phyloP scores from a whole-genome alignment of 148 eudicot species.

The Linanthus parryae region DNA sequence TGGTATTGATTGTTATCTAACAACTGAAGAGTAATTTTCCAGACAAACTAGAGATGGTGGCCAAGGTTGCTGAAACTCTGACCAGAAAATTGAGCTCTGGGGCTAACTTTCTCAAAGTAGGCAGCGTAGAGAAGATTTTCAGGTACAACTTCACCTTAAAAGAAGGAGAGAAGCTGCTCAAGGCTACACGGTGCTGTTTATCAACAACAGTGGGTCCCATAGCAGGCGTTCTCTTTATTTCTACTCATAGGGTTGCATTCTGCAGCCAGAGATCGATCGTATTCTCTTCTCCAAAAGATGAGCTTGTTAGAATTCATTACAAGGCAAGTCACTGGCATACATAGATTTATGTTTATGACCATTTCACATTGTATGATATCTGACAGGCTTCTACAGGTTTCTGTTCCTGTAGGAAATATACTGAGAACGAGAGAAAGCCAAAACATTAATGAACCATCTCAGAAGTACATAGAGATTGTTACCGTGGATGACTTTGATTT shows the following conservation, averaged over 20 bases:
- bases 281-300: conserved; percentile 20
- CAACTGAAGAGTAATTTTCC: too few species aligned
- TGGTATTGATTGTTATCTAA: too few species aligned
- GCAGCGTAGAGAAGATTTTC: conserved; percentile 32
- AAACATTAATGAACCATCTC: conserved; percentile 10
- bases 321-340: too few species aligned
- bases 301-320: conserved; percentile 24
- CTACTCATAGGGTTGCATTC: conserved; percentile 35
- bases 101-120: too few species aligned
- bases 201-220: conserved; percentile 49
- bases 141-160: conserved; percentile 22
- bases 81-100: too few species aligned
- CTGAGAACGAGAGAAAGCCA: conserved; percentile 10
- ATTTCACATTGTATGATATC: too few species aligned
- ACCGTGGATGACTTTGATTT: conserved; percentile 19
- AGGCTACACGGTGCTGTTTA: too few species aligned
- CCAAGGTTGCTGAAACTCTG: too few species aligned
- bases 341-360: too few species aligned
- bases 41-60: background rate
- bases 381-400: too few species aligned
- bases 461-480: conserved; percentile 12
- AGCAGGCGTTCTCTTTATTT: conserved; percentile 36
- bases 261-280: conserved; percentile 38
- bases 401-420: conserved; percentile 13
- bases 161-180: conserved; percentile 29